Base-by-base conservation (phyloP, 257 asterid species). In the Orobanche coerulescens region DNA sequence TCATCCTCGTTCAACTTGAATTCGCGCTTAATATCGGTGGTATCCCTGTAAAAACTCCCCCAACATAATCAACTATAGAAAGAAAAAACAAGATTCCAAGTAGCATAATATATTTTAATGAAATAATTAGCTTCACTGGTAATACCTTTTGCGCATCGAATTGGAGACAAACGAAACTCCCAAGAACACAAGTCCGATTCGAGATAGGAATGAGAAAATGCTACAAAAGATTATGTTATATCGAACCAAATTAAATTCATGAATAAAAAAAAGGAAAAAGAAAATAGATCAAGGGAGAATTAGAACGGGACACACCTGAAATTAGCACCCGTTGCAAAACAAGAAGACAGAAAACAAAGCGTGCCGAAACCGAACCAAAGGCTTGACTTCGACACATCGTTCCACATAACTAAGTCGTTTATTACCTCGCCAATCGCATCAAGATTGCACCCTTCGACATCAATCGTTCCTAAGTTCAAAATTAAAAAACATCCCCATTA, bases 301-400 rank as follows among this genome's bases (percentile, higher is more conserved):
- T n/a, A 61, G 48, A 55, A 20, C 15, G 9, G 30, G 39, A 46
- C 76, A 52, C 70, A 93, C 98, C 97, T 93, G 61, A 84, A 82
- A 55, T 63, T 73, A 46, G 86, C 73, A 6, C 94, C 91, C 62
- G 36, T 74, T 1, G 94, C 65, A 68, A 86, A 93, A 68, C 89
- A 84, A 65, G 97, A 89, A 62, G 95, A 93, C 66, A 86, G 67
- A 67, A 86, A 86, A 71, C 89, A 86, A 40, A 89, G 76, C 11
- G 92, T 78, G 3, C 98, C 97, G 23, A 93, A 78, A 24, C 98
- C 98, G 48, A 93, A 93, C 98, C 97, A 93, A 62, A 89, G 95
- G 82, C 96, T 93, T 42, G 98, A 89, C 66, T 82, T 93, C 0
- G 97, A 75, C 1, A 81, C 94, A 79, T 93, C 97, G 65, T 82